A percentile compares a stretch with the other conserved stretches of the same genome.
These are phyloP conservation scores for Hypoxylon crocopeplum DNA, from an alignment of 495 filamentous ascomycete genomes.

Conservation along the genomic window DNA sequence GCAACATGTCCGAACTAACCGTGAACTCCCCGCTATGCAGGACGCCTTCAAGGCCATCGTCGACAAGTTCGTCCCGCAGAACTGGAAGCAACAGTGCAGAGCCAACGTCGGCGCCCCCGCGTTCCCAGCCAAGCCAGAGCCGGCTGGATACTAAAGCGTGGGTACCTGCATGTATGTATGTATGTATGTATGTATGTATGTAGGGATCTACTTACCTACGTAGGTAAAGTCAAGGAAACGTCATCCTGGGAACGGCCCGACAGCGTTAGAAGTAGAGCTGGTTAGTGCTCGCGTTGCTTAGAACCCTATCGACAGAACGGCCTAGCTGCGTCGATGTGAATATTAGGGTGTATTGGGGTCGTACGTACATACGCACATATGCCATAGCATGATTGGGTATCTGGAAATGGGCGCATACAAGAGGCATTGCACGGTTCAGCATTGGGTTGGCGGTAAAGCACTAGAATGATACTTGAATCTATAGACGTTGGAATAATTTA, in stretches of 20 bases:
- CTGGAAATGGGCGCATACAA: background rate
- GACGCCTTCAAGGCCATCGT: conserved; percentile 91
- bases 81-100: conserved; percentile 79
- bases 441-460: too few relatives aligned
- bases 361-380: too few relatives aligned
- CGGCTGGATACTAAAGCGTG: conserved; percentile 57
- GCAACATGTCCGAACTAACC: conserved; percentile 7
- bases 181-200: background rate
- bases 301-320: too few relatives aligned
- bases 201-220: background rate
- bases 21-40: conserved; percentile 44
- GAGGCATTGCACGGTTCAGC: background rate
- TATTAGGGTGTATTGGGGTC: too few relatives aligned
- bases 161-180: background rate
- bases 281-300: too few relatives aligned
- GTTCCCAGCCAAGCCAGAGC: conserved; percentile 61
- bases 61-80: conserved; percentile 83
- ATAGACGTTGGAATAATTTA: too few relatives aligned
- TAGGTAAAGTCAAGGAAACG: background rate
- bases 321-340: too few relatives aligned
- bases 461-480: too few relatives aligned
- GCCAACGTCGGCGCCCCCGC: conserved; percentile 65
- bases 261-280: too few relatives aligned
- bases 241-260: too few relatives aligned
- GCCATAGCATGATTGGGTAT: background rate